Base-by-base conservation (phyloP, 2,329 filamentous ascomycete species). In the Ploettnerulaceae sp. region DNA sequence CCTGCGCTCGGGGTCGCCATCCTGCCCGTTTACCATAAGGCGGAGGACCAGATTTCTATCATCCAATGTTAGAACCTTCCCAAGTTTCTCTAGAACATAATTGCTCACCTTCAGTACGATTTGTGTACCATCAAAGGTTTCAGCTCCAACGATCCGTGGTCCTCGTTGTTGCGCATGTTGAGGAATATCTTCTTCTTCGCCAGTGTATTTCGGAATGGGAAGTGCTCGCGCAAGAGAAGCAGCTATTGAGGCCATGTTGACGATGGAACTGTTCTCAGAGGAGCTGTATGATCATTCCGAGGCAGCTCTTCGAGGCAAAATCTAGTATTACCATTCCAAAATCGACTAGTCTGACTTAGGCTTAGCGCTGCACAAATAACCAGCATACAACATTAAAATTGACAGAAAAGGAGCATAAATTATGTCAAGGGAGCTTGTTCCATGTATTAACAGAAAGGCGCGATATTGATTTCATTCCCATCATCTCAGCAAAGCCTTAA, bases 151-250 rank as follows among this genome's bases (percentile, higher is more conserved):
- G 54, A 97, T 85, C 65, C 89, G 81, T 29, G 89, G 86, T 51
- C 89, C 89, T 65, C 82, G 82, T 59, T 87, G 82, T 63, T 86
- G 82, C 36, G 84, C 75, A 63, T 85, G 80, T 22, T 74, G 69
- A 18, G 84, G 83, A 25, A 84, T 70, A 61, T 94, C 86, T 65
- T 96, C 90, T 64, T 94, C 83, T 64, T 95, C 88, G 57, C 87
- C 89, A 4, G 84, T 88, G 64, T 96, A 95, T 69, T 87, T 91
- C 12, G 91, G 90, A 65, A 90, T 90, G 3, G 91, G 91, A 33
- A 97, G 75, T 47, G 86, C 82, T 63, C 82, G 81, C 54, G 88
- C 81, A 33, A 97, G 76, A 48, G 88, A 86, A 49, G 80, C 75
- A 56, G 76, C 77, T 62, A 86, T 74, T 49, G 81, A 82, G 49